phyloP scores from a whole-genome alignment of 116 monocot genomes.

The Iris pallida region DNA sequence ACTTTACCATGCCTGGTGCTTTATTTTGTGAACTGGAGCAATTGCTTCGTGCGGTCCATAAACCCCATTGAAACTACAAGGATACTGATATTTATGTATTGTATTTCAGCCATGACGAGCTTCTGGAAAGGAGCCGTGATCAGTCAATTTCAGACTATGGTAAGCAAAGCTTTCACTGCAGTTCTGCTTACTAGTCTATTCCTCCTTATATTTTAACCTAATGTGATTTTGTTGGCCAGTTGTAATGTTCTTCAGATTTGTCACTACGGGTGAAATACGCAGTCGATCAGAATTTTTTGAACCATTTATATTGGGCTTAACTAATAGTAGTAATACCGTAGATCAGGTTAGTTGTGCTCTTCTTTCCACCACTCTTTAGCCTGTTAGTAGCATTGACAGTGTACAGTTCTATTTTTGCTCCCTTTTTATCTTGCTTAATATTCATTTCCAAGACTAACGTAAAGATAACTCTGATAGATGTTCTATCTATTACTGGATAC shows the following conservation, averaged over 20 bases:
- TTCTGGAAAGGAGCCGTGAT: conserved; percentile 67
- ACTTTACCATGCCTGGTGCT: not conserved
- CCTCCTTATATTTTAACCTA: conserved; percentile 6
- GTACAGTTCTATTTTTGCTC: no score
- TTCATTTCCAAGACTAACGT: no score
- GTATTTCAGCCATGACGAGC: conserved; percentile 63
- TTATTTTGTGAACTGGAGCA: no score
- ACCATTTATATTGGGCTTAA: conserved; percentile 80
- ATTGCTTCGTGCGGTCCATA: no score
- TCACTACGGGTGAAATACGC: conserved; percentile 79
- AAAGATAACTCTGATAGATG: no score
- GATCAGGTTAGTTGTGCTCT: conserved; percentile 52
- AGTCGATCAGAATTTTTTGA: conserved; percentile 84
- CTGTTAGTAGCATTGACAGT: no score
- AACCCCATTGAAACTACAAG: no score
- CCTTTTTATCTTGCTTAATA: no score
- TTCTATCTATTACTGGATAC: no score
- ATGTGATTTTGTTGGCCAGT: conserved; percentile 37
- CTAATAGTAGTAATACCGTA: conserved; percentile 43
- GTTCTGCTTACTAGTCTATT: not conserved
- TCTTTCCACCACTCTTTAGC: not conserved
- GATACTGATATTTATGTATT: not conserved
- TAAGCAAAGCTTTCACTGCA: conserved; percentile 16
- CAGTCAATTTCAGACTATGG: conserved; percentile 68
- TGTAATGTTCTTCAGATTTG: conserved; percentile 99